Conservation (phyloP, 495 filamentous ascomycete genomes). For the Emericellopsis terricola region DNA sequence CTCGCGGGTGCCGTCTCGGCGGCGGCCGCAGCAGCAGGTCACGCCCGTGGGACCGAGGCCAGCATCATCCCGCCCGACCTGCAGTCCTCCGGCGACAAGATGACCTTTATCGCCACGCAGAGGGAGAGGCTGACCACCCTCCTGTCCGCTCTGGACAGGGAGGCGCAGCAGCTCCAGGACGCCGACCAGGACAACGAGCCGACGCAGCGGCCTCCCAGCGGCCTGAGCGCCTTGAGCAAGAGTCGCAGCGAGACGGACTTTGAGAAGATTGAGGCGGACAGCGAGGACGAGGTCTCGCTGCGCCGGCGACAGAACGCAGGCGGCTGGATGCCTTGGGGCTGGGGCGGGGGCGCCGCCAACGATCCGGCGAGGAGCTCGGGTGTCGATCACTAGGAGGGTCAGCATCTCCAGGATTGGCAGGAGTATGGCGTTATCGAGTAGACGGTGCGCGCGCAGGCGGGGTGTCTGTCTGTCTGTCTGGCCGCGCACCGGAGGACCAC, state of each 20-base stretch:
- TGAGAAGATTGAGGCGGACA: conserved; percentile 63
- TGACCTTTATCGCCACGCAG: conserved; percentile 53
- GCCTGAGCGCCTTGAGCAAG: conserved; percentile 38
- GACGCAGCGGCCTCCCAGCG: conserved; percentile 20
- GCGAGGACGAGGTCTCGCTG: conserved; percentile 30
- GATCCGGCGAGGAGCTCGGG: conserved; percentile 6
- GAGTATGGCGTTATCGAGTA: not conserved
- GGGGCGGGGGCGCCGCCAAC: conserved; percentile 18
- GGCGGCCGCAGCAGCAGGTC: conserved; percentile 11
- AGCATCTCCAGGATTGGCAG: not conserved
- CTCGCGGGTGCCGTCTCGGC: conserved; percentile 48
- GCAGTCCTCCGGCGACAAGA: conserved; percentile 40
- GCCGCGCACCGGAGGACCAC: too few species aligned
- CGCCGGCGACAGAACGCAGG: conserved; percentile 12
- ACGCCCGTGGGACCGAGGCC: not conserved
- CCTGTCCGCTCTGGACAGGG: conserved; percentile 53
- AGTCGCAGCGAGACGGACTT: conserved; percentile 65
- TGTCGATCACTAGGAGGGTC: not conserved
- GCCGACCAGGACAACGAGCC: conserved; percentile 4
- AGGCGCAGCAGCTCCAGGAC: conserved; percentile 33
- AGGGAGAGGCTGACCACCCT: conserved; percentile 52
- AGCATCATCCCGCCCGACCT: conserved; percentile 47
- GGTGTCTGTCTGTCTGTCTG: not conserved
- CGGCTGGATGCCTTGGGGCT: conserved; percentile 43
- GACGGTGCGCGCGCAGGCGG: conserved; percentile 1